Conservation (phyloP, 441 rosid genomes). For the Pelargonium myrrhifolium region DNA sequence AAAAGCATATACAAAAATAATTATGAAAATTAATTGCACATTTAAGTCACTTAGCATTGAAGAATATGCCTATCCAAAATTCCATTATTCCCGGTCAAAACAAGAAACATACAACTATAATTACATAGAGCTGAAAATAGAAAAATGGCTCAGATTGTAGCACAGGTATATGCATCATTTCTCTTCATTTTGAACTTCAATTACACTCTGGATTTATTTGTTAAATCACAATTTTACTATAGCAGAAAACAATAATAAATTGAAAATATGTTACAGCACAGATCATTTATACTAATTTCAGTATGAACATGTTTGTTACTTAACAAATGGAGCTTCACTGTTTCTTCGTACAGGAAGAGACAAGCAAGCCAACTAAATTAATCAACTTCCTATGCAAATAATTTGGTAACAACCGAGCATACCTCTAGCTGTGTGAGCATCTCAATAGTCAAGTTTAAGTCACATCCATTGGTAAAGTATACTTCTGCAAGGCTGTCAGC, state of each 20-base stretch:
- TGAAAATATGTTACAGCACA: no score
- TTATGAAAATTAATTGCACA: no score
- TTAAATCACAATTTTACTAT: no score
- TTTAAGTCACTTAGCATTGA: neutral
- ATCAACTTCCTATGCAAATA: neutral
- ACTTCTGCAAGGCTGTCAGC: conserved; percentile 91
- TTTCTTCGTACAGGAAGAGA: neutral
- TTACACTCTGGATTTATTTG: no score
- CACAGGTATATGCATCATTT: no score
- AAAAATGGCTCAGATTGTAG: no score
- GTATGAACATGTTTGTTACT: no score
- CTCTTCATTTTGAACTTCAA: no score
- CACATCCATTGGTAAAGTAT: conserved; percentile 78
- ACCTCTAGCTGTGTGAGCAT: conserved; percentile 99
- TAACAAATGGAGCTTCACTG: neutral
- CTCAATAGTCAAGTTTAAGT: conserved; percentile 78
- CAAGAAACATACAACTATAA: neutral
- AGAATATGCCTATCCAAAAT: neutral
- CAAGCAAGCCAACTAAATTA: neutral
- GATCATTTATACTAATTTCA: no score
- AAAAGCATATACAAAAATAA: no score
- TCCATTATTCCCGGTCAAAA: neutral
- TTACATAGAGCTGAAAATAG: neutral
- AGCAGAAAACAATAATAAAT: no score
- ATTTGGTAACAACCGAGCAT: conserved; percentile 2